These are phyloP conservation scores for Escallonia rubra DNA, from an alignment of 129 eudicot genomes.

Conservation along the genomic window DNA sequence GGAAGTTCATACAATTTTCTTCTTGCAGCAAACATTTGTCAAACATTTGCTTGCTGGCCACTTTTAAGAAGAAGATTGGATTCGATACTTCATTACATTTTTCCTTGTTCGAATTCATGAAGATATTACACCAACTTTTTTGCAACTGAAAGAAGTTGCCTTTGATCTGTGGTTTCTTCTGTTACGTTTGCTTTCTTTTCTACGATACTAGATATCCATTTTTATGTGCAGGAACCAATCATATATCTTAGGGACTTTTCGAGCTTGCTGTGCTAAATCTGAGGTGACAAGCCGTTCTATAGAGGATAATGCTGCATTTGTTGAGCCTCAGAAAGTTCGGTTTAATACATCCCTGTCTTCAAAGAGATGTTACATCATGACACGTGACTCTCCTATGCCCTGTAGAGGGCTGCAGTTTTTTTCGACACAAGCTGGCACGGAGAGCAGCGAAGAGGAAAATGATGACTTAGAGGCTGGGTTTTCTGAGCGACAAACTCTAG, in stretches of 20 bases:
- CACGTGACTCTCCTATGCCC: slow-evolving; percentile 10
- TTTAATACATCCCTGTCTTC: slow-evolving; percentile 14
- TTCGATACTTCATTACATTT: too few relatives aligned
- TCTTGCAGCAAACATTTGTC: too few relatives aligned
- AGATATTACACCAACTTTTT: too few relatives aligned
- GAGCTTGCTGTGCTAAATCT: slow-evolving; percentile 26
- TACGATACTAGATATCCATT: neutral
- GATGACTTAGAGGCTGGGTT: slow-evolving; percentile 70
- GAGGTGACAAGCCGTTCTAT: slow-evolving; percentile 23
- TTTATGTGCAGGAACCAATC: slow-evolving; percentile 42
- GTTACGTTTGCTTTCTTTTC: neutral
- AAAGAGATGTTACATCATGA: slow-evolving; percentile 17
- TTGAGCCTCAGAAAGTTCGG: slow-evolving; percentile 11
- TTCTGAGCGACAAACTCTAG: slow-evolving; percentile 58
- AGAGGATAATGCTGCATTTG: slow-evolving; percentile 19
- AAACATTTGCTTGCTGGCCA: too few relatives aligned
- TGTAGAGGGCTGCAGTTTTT: slow-evolving; percentile 25
- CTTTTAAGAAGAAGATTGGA: too few relatives aligned
- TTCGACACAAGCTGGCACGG: slow-evolving; percentile 54
- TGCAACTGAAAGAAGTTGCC: too few relatives aligned
- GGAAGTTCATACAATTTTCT: too few relatives aligned
- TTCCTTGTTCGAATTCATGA: too few relatives aligned
- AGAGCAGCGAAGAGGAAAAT: slow-evolving; percentile 52
- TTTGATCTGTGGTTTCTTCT: too few relatives aligned
- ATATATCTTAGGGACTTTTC: slow-evolving; percentile 21